These are phyloP conservation scores for Amanita thiersii DNA, from an alignment of 768 basidiomycete genomes.

Conservation along the genomic window DNA sequence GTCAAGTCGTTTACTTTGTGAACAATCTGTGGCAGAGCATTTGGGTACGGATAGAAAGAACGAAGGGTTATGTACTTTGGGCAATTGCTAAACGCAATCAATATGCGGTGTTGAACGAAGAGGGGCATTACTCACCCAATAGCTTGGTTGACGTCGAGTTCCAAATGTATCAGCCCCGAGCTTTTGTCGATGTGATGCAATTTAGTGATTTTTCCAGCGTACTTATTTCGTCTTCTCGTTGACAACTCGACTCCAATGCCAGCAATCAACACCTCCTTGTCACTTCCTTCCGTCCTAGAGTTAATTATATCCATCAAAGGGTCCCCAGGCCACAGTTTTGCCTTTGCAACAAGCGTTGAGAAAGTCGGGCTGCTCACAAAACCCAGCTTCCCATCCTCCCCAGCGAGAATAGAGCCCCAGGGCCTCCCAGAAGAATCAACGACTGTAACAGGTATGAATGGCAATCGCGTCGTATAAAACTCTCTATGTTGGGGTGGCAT, in stretches of 20 bases:
- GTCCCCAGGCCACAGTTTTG: conserved; percentile 45
- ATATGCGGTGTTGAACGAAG: not conserved
- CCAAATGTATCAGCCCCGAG: conserved; percentile 22
- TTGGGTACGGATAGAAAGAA: conserved; percentile 34
- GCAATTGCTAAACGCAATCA: conserved; percentile 38
- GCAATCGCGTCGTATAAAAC: conserved; percentile 40
- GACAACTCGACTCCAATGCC: conserved; percentile 54
- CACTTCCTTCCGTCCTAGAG: conserved; percentile 14
- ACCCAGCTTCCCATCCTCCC: conserved; percentile 33
- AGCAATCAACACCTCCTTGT: conserved; percentile 30
- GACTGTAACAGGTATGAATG: conserved; percentile 50
- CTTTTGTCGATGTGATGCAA: conserved; percentile 26
- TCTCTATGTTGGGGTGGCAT: conserved; percentile 40
- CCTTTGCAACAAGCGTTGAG: conserved; percentile 29
- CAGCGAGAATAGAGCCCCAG: conserved; percentile 51
- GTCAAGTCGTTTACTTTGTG: conserved; percentile 25
- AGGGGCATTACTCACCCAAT: conserved; percentile 35
- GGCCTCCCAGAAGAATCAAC: conserved; percentile 43
- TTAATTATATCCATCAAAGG: conserved; percentile 34
- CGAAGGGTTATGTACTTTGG: conserved; percentile 63
- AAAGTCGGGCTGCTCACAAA: conserved; percentile 32
- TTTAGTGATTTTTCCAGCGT: conserved; percentile 39
- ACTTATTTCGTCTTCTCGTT: conserved; percentile 54
- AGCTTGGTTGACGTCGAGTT: conserved; percentile 17
- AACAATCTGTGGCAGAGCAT: conserved; percentile 29